Conservation (phyloP, 2,329 filamentous ascomycete genomes). For the Fusarium torreyae region DNA sequence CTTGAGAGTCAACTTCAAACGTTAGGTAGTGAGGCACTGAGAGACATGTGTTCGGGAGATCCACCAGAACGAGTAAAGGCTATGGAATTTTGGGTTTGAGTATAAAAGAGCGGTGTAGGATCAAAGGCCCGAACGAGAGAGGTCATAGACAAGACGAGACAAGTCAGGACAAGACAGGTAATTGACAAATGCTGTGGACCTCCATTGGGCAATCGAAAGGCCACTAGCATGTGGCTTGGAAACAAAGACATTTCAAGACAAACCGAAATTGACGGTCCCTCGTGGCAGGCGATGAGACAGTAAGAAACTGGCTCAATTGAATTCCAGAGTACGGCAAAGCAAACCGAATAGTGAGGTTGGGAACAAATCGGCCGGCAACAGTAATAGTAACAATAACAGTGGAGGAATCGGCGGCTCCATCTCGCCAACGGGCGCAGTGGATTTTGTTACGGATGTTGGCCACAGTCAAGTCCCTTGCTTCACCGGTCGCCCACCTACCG, state of each 20-base stretch:
- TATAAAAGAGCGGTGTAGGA: constrained; percentile 50
- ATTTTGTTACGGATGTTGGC: constrained; percentile 17
- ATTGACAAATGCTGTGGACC: constrained; percentile 38
- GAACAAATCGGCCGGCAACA: not conserved
- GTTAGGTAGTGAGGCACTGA: constrained; percentile 23
- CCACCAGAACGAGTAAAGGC: constrained; percentile 37
- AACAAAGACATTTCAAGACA: constrained; percentile 35
- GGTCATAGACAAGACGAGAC: constrained; percentile 42
- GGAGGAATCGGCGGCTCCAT: not conserved
- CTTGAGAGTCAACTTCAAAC: constrained; percentile 31
- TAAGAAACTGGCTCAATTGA: constrained; percentile 30
- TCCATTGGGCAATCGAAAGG: constrained; percentile 23
- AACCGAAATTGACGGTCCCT: constrained; percentile 16
- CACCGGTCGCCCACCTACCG: constrained; percentile 36
- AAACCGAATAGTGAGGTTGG: constrained; percentile 28
- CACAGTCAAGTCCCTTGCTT: constrained; percentile 47
- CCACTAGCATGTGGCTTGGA: constrained; percentile 43
- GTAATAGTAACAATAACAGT: no score
- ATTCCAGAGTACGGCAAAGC: constrained; percentile 22
- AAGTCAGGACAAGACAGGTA: constrained; percentile 42
- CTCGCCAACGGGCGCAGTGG: not conserved
- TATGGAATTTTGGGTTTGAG: constrained; percentile 41
- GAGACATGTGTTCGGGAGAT: constrained; percentile 39
- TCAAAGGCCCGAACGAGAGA: constrained; percentile 39
- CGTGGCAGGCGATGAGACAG: constrained; percentile 40